phyloP scores from a whole-genome alignment of 2,329 filamentous ascomycete genomes.

The Pseudocercospora eumusae region DNA sequence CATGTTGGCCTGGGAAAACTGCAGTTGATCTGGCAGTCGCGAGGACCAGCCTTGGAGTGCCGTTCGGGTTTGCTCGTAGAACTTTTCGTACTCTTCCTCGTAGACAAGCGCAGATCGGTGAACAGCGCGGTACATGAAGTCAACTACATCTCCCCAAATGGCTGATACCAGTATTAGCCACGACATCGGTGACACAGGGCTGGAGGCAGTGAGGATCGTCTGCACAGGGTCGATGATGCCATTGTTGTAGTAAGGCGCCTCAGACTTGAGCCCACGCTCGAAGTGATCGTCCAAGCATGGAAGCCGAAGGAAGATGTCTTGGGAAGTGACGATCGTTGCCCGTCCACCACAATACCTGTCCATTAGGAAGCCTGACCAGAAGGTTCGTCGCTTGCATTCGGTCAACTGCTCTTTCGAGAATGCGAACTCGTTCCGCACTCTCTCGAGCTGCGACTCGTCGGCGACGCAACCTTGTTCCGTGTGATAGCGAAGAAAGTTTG shows the following conservation, averaged over 20 bases:
- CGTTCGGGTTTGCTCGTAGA: constrained; percentile 55
- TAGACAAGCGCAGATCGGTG: constrained; percentile 50
- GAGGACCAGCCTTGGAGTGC: constrained; percentile 61
- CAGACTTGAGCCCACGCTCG: constrained; percentile 60
- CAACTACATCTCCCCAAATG: constrained; percentile 66
- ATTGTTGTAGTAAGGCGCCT: constrained; percentile 63
- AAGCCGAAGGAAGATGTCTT: constrained; percentile 67
- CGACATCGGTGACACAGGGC: constrained; percentile 55
- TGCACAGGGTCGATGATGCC: constrained; percentile 46
- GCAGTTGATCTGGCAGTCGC: constrained; percentile 58
- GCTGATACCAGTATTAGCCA: constrained; percentile 64
- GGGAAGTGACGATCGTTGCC: constrained; percentile 58
- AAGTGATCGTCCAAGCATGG: constrained; percentile 64
- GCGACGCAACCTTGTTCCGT: constrained; percentile 54
- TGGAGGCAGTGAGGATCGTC: constrained; percentile 41
- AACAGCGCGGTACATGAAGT: constrained; percentile 58
- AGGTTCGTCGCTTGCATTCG: constrained; percentile 69
- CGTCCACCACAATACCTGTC: constrained; percentile 62
- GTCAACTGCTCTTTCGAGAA: constrained; percentile 48
- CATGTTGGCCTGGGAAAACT: constrained; percentile 60
- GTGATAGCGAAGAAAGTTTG: constrained; percentile 59
- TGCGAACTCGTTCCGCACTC: constrained; percentile 29
- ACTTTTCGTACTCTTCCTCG: constrained; percentile 51
- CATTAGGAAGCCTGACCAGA: constrained; percentile 71
- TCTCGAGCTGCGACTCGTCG: constrained; percentile 19